phyloP scores from a whole-genome alignment of 176 grass and related monocot genomes.

The Tillandsia fasciculata region DNA sequence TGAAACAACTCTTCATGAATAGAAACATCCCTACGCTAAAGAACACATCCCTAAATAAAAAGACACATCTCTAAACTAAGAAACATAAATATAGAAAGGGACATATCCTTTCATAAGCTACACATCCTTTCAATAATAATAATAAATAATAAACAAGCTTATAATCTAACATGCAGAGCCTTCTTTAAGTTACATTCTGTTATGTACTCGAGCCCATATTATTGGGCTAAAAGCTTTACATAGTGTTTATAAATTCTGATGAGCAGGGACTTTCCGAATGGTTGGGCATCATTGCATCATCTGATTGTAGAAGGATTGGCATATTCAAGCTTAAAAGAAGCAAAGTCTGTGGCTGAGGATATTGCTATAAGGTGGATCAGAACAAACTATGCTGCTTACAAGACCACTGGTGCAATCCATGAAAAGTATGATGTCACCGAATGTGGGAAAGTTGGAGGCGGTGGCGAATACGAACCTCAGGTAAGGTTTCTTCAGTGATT shows the following conservation, averaged over 20 bases:
- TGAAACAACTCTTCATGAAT: no score
- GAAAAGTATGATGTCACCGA: slow-evolving; percentile 69
- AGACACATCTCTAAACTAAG: no score
- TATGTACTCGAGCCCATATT: no score
- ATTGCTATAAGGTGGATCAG: slow-evolving; percentile 80
- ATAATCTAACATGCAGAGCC: no score
- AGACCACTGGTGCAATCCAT: slow-evolving; percentile 61
- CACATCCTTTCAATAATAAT: no score
- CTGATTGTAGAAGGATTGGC: slow-evolving; percentile 67
- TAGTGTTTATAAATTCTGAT: slow-evolving; percentile 5
- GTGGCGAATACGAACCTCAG: slow-evolving; percentile 86
- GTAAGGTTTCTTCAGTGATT: slow-evolving; percentile 20
- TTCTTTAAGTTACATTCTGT: no score
- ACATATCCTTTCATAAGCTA: no score
- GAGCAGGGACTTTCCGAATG: slow-evolving; percentile 87
- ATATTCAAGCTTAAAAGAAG: slow-evolving; percentile 43
- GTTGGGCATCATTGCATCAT: slow-evolving; percentile 87
- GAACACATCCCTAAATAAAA: no score
- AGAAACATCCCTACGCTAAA: no score
- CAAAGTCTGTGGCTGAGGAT: slow-evolving; percentile 47
- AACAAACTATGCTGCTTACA: slow-evolving; percentile 73
- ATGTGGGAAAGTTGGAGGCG: slow-evolving; percentile 64
- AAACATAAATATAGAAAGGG: no score
- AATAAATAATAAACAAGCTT: no score
- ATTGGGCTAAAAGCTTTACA: not conserved